Base-by-base conservation (phyloP, 208 protist genomes). In the Acanthamoeba quina region DNA sequence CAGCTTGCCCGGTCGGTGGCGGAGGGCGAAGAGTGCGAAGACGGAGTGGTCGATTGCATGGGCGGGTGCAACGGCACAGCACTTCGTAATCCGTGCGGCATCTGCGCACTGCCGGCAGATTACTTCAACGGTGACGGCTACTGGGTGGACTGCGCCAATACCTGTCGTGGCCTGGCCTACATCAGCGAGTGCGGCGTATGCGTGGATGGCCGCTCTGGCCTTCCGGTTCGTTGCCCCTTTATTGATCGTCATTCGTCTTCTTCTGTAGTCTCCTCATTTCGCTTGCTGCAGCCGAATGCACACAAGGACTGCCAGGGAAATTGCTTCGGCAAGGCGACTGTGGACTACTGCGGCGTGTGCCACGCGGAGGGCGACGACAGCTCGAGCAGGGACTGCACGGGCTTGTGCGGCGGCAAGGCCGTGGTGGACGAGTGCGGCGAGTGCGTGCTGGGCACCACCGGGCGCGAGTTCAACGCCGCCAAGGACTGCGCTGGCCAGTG, bases 391-490 rank as follows among this genome's bases (percentile, higher is more conserved):
- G 74, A 83, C 74, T 83, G 74, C 74, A 31, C 74, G 24, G 74
- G 31, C 74, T 3, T 37, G 9, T 49, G 34, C 74, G 19, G 34
- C 17, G 74, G 74, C 74, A 24, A 83, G 19, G 74, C 74, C 6
- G 74, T 83, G 74, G 34, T 52, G 31, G 74, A 83, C 41, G 74
- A 83, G 26, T 83, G 74, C 31, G 74, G 74, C 74, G 1, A 26
- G 19, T 83, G 74, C 29, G 62, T 29, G 29, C 29, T 70, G 62
- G 62, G 62, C 62, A 70, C 62, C 62, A 70, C 62, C 62, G 1
- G 11, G 3, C 62, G 62, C 29, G 62, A 29, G 1, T 70, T 70
- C 62, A 70, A 70, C 62, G 62, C 1, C 62, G 62, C 6, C 29
- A 70, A 29, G 24, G 62, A 70, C 29, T 70, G 62, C 62, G 62